Evolutionary conservation across 2,329 filamentous ascomycete genomes (phyloP), one percentile per base, ranked within the genome.

Genomic region (Xylariaceae sp.): DNA sequence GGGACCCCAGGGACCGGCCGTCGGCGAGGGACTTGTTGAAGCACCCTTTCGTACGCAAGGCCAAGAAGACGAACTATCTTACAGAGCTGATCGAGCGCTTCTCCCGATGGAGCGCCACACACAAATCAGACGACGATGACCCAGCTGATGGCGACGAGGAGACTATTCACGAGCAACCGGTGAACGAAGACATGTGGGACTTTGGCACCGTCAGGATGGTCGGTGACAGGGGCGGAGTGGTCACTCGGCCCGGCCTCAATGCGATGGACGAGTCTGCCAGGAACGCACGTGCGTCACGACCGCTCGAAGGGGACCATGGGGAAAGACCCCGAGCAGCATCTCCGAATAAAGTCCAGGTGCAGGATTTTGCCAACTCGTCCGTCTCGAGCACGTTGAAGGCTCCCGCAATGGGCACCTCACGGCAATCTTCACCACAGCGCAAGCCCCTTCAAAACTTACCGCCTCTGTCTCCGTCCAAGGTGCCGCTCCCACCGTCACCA

Each of bases 61-160:
- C 90, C 12, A 96, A 94, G 64, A 92, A 90, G 63, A 94, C 89
- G 1, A 92, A 82, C n/a, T 95, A 94, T 56, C 66, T 98, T 26
- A 96, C 92, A 1, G 92, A 98, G 60, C 67, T 98, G 36, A 96
- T 98, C 51, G 88, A 95, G 57, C 74, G 92, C 33, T 79, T 93
- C 51, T 83, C 83, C 54, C 76, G 89, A 41, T 98, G 89, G 87
- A 77, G 83, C 35, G 80, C 85, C 16, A 82, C 80, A 5, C 80
- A 92, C 51, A 87, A 87, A 39, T 75, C 77, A 22, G 75, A 78
- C 21, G 75, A 78, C 11, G 77, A 83, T 2, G 83, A 87, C 6
- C 71, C 75, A 17, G 66, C 71, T 18, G 77, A 84, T 15, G 69
- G 67, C 7, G 68, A 74, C 23, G 70, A 75, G 29, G 63, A 68